phyloP scores from a whole-genome alignment of 2,329 filamentous ascomycete species.

The Zalaria sp. region DNA sequence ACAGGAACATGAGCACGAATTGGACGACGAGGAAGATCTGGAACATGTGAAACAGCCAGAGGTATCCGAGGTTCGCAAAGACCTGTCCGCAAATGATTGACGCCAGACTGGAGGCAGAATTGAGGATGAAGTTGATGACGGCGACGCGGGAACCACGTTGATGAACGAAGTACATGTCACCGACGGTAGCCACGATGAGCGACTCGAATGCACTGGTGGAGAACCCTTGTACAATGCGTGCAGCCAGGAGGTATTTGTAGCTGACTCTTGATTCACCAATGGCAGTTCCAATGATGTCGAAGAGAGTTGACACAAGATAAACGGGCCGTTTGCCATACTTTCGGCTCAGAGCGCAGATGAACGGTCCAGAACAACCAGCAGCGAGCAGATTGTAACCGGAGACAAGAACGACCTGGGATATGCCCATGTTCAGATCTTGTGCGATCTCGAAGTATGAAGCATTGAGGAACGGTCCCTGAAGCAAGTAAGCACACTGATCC shows the following conservation, averaged over 20 bases:
- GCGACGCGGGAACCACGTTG: slow-evolving; percentile 10
- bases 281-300: slow-evolving; percentile 9
- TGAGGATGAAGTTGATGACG: slow-evolving; percentile 13
- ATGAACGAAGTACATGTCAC: slow-evolving; percentile 14
- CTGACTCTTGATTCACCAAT: slow-evolving; percentile 6
- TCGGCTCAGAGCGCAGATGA: slow-evolving; percentile 8
- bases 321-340: slow-evolving; percentile 20
- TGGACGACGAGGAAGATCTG: slow-evolving; percentile 12
- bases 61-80: slow-evolving; percentile 7
- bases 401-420: slow-evolving; percentile 7
- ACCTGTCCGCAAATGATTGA: slow-evolving; percentile 12
- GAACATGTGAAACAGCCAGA: slow-evolving; percentile 15
- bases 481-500: not conserved
- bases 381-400: slow-evolving; percentile 10
- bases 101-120: slow-evolving; percentile 12
- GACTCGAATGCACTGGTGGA: slow-evolving; percentile 10
- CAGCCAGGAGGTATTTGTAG: slow-evolving; percentile 9
- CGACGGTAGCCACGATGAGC: slow-evolving; percentile 10
- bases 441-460: slow-evolving; percentile 9
- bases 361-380: slow-evolving; percentile 7
- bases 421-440: slow-evolving; percentile 1
- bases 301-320: slow-evolving; percentile 10
- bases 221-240: slow-evolving; percentile 10
- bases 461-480: slow-evolving; percentile 20
- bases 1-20: slow-evolving; percentile 15